Base-by-base conservation (phyloP, 1,284 basidiomycete genomes). In the Moesziomyces globuligerus region DNA sequence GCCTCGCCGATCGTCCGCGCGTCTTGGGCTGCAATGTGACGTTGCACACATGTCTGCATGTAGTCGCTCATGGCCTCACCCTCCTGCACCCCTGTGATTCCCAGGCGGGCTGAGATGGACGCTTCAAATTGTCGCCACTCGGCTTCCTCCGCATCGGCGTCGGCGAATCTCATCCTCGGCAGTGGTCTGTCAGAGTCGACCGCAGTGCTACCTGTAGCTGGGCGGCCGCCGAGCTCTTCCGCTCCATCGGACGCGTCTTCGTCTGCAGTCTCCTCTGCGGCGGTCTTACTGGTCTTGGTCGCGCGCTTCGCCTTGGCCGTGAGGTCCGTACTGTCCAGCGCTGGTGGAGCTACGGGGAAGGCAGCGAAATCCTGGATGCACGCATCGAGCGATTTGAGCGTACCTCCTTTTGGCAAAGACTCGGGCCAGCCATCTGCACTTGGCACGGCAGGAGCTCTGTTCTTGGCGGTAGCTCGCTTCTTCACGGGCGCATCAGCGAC, bases 301-400 rank as follows among this genome's bases (percentile, higher is more conserved):
- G 41, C 28, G 1, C 67, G 67, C 42, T 70, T 65, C 5, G 48
- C 38, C 29, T 70, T 70, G 36, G 36, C 40, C 4, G 67, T 70
- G 44, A 60, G 21, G 24, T 70, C 67, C 17, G 48, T 70, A 29
- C 28, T 64, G 3, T 21, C 9, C 15, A 39, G 1, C 5, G 26
- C 17, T 9, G 56, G 34, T 1, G 29, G 41, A 9, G 56, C 56
- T 21, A 48, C 36, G 3, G 67, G 56, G 3, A 70, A 59, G 9
- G 37, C 21, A 9, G 29, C 55, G 47, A 70, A 65, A 29, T 70
- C 67, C 17, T 59, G 60, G 9, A 64, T 37, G 43, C 67, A 60
- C 8, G 67, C 67, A 49, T 60, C 58, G 34, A 71, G 48, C 0
- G 56, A 62, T 32, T 71, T 71, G 18, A 71, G 26, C 28, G 58